Conservation (phyloP, 192 early-diverging fungal species). For the Entomortierella chlamydospora region DNA sequence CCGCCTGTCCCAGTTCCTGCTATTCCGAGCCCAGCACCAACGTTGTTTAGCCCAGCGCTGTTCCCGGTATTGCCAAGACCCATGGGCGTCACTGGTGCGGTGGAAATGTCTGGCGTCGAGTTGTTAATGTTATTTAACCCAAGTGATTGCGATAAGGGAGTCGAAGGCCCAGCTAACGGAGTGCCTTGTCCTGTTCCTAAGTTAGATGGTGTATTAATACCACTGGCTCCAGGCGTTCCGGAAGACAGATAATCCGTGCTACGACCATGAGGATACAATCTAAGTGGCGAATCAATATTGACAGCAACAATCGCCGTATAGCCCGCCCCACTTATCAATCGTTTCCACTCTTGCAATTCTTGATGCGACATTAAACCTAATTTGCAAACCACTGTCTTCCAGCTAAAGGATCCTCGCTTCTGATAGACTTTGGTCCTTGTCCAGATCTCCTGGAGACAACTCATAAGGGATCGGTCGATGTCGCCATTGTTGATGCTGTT, state of each 20-base stretch:
- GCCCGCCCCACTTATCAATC: slow-evolving; percentile 4
- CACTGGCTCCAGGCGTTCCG: slow-evolving; percentile 20
- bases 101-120: slow-evolving; percentile 21
- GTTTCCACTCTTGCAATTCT: slow-evolving; percentile 55
- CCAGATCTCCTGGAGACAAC: slow-evolving; percentile 59
- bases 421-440: slow-evolving; percentile 50
- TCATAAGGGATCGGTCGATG: slow-evolving; percentile 4
- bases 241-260: slow-evolving; percentile 13
- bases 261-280: slow-evolving; percentile 31
- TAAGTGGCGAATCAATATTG: slow-evolving; percentile 22
- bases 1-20: slow-evolving; percentile 1
- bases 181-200: slow-evolving; percentile 1
- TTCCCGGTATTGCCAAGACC: neutral
- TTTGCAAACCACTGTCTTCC: slow-evolving; percentile 64
- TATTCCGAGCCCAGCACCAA: neutral
- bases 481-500: neutral
- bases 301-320: slow-evolving; percentile 36
- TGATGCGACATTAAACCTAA: slow-evolving; percentile 60
- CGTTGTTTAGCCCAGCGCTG: slow-evolving; percentile 10
- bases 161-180: slow-evolving; percentile 7
- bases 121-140: neutral
- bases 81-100: slow-evolving; percentile 2
- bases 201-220: slow-evolving; percentile 12
- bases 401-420: slow-evolving; percentile 52
- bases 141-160: slow-evolving; percentile 10